phyloP scores from a whole-genome alignment of 352 stramenopile genomes.

The Achlya hypogyna region DNA sequence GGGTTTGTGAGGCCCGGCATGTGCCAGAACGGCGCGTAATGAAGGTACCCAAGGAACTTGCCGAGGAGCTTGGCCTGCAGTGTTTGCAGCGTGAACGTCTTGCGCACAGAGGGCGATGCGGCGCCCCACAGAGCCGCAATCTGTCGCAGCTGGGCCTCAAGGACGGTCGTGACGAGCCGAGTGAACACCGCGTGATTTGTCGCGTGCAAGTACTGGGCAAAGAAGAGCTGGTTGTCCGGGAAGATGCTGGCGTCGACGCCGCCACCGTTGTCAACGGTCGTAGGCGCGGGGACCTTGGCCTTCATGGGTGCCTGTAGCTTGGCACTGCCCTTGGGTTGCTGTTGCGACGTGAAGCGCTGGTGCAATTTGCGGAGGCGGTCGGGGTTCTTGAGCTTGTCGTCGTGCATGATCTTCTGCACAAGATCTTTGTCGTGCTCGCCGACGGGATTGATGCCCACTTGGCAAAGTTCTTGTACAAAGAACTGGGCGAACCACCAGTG shows the following conservation, averaged over 20 bases:
- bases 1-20: slow-evolving; percentile 30
- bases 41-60: slow-evolving; percentile 59
- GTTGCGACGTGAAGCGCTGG: slow-evolving; percentile 35
- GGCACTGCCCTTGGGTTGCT: background rate
- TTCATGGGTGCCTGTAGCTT: background rate
- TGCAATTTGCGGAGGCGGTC: slow-evolving; percentile 60
- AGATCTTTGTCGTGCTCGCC: slow-evolving; percentile 67
- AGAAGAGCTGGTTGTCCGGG: slow-evolving; percentile 64
- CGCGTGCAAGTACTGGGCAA: slow-evolving; percentile 54
- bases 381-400: slow-evolving; percentile 52
- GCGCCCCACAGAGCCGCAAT: slow-evolving; percentile 19
- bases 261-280: background rate
- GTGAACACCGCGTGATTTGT: slow-evolving; percentile 62
- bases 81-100: slow-evolving; percentile 49
- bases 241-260: slow-evolving; percentile 35
- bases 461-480: slow-evolving; percentile 56
- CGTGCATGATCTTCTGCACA: slow-evolving; percentile 55
- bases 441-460: slow-evolving; percentile 57
- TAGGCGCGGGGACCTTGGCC: background rate
- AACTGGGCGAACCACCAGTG: slow-evolving; percentile 71
- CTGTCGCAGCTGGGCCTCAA: slow-evolving; percentile 38
- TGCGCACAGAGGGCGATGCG: slow-evolving; percentile 30
- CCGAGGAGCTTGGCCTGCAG: slow-evolving; percentile 51
- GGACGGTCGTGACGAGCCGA: slow-evolving; percentile 43
- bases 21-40: slow-evolving; percentile 51